Conservation (phyloP, 2,329 filamentous ascomycete species). For the Arthrobotrys conoides region DNA sequence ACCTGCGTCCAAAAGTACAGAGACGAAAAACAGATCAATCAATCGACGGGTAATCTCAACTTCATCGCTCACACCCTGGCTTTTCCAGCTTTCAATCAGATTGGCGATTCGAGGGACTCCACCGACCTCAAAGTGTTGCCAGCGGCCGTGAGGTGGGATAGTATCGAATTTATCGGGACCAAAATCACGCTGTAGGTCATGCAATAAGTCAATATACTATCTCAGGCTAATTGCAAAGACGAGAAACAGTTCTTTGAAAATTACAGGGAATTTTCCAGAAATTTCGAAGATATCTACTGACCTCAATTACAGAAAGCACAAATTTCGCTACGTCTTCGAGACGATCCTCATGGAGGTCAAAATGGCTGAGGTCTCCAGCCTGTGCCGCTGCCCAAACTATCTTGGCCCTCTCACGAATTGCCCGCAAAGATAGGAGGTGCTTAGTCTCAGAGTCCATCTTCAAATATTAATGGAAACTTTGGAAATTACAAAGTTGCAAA, state of each 20-base stretch:
- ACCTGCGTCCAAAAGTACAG: constrained; percentile 86
- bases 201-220: neutral
- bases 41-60: constrained; percentile 80
- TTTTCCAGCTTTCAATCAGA: constrained; percentile 78
- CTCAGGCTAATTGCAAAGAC: neutral
- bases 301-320: constrained; percentile 94
- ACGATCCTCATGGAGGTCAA: constrained; percentile 87
- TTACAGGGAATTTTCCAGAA: too few species aligned
- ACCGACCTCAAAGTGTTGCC: constrained; percentile 86
- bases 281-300: neutral
- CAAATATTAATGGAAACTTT: neutral
- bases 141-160: constrained; percentile 87
- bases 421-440: constrained; percentile 89
- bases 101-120: constrained; percentile 80
- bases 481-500: neutral
- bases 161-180: constrained; percentile 75
- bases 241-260: too few species aligned
- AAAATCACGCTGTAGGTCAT: constrained; percentile 75
- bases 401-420: constrained; percentile 83
- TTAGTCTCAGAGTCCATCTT: constrained; percentile 70
- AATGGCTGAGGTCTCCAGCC: constrained; percentile 83
- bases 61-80: constrained; percentile 75
- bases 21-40: constrained; percentile 83
- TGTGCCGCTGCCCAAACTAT: constrained; percentile 83
- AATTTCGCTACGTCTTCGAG: constrained; percentile 87